Evolutionary conservation across 1,284 basidiomycete species (phyloP).

Genomic region (Psilocybe mexicana): DNA sequence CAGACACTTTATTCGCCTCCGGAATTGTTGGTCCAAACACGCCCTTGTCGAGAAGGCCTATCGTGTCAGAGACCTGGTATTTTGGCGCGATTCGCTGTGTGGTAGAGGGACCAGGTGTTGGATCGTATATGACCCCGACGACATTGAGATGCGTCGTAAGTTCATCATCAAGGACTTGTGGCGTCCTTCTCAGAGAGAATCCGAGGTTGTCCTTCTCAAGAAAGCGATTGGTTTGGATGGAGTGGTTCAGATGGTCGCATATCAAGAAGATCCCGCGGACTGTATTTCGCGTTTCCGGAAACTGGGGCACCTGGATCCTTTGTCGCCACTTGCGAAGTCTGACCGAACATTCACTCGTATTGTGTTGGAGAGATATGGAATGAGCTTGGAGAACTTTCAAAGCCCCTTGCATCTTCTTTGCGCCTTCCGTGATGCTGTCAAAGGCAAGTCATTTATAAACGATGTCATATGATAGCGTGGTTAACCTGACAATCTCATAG

Average conservation of each 20-base stretch:
- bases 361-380: not conserved
- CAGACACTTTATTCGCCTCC: slow-evolving; percentile 4
- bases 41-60: not conserved
- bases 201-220: slow-evolving; percentile 4
- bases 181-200: slow-evolving; percentile 7
- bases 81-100: slow-evolving; percentile 10
- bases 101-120: slow-evolving; percentile 21
- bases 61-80: not conserved
- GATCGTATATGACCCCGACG: slow-evolving; percentile 1
- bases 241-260: slow-evolving; percentile 19
- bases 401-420: slow-evolving; percentile 11
- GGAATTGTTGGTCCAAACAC: not conserved
- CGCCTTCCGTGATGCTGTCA: slow-evolving; percentile 18
- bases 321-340: not conserved
- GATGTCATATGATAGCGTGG: not conserved
- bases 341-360: not conserved
- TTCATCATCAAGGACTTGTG: slow-evolving; percentile 19
- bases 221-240: slow-evolving; percentile 13
- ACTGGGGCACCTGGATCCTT: not conserved
- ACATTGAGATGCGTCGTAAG: not conserved
- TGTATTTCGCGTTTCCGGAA: not conserved
- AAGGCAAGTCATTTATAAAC: slow-evolving; percentile 7
- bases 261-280: slow-evolving; percentile 3
- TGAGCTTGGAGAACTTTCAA: slow-evolving; percentile 8
- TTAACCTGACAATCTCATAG: not conserved